phyloP scores from a whole-genome alignment of 805 yeast species.

The Ogataea saltuana region DNA sequence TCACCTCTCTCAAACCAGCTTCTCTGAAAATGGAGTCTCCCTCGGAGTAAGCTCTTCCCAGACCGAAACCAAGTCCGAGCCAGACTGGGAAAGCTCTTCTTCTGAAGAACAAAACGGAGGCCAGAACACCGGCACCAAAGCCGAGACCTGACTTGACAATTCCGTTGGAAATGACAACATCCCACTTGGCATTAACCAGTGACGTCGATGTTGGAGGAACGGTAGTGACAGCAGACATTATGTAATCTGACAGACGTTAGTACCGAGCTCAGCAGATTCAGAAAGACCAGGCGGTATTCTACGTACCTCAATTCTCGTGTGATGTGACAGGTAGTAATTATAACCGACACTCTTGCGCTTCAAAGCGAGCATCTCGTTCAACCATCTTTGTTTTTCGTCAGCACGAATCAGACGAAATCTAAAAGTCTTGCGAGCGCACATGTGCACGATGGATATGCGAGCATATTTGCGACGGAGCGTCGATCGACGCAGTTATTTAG shows the following conservation, averaged over 20 bases:
- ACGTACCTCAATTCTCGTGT: neutral
- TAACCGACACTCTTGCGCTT: no score
- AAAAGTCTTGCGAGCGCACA: no score
- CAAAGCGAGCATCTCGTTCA: no score
- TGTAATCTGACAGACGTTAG: slow-evolving; percentile 5
- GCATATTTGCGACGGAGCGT: no score
- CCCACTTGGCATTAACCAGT: slow-evolving; percentile 62
- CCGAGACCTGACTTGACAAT: slow-evolving; percentile 95
- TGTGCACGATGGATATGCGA: slow-evolving; percentile 1
- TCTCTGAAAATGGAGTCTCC: slow-evolving; percentile 95
- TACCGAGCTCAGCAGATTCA: neutral
- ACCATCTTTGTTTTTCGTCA: slow-evolving; percentile 5
- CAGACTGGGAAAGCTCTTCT: slow-evolving; percentile 98
- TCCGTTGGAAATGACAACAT: slow-evolving; percentile 90
- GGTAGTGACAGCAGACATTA: slow-evolving; percentile 28
- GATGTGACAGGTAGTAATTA: neutral
- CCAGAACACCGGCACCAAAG: slow-evolving; percentile 92
- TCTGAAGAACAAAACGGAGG: slow-evolving; percentile 84
- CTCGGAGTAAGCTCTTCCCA: slow-evolving; percentile 97
- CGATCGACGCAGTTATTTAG: no score
- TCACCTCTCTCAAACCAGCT: slow-evolving; percentile 74
- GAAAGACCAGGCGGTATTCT: neutral
- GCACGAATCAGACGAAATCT: slow-evolving; percentile 13
- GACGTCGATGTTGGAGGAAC: slow-evolving; percentile 29
- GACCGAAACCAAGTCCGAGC: slow-evolving; percentile 96